Base-by-base conservation (phyloP, 202 grass and related monocot species). In the Zizania palustris region DNA sequence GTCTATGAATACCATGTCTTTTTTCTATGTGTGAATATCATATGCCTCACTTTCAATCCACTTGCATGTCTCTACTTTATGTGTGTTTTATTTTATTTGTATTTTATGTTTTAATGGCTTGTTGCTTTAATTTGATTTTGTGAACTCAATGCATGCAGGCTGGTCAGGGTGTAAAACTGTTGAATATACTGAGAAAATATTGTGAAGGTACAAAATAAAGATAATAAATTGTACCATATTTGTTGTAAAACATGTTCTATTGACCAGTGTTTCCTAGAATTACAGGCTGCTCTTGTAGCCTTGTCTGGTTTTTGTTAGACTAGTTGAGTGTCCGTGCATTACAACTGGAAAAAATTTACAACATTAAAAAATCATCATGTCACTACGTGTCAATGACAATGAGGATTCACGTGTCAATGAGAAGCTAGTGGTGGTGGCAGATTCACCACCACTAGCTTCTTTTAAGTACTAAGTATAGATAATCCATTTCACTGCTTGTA, bases 121-220 rank as follows among this genome's bases (percentile, higher is more conserved):
- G 22, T 45, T 65, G 54, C 38, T 79, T 18, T 72, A 80, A 69
- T 40, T 56, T 75, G 37, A 1, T 3, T 38, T 62, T 83, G 64
- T 83, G 3, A 65, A 76, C 33, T 61, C 39, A 10, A 76, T 87
- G 21, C 66, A 65, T 73, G 78, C 84, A 98, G 89, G 87, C 81
- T 87, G 91, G 87, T 56, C 87, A 92, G 65, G 95, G 91, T 73
- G 85, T 93, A 54, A 88, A 92, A 77, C 77, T 98, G 44, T 84
- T 95, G 84, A 98, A 92, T 61, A 95, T 92, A 87, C 80, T 98
- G 59, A 79, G 91, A 77, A 89, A 92, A 85, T 98, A 98, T 81
- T 98, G 91, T 87, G 95, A 98, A 98, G 95, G 95, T 98, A 68
- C 63, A 61, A 13, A 71, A 68, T 63, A 50, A 18, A 50, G 22